phyloP scores from a whole-genome alignment of 2,329 filamentous ascomycete species.

The Colletotrichum ledebouriae region DNA sequence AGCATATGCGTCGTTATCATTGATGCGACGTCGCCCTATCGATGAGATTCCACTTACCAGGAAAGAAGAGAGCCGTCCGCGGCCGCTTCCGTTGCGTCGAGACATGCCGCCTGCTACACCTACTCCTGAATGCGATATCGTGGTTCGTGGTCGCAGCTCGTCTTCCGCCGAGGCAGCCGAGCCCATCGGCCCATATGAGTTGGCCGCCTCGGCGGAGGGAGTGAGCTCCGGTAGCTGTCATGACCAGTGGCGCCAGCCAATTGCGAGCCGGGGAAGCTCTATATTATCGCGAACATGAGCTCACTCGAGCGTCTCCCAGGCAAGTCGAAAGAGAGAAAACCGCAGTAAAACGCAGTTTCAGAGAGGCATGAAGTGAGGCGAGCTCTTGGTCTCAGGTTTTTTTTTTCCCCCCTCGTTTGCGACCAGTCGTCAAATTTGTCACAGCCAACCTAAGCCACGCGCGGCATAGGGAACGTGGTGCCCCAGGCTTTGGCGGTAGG shows the following conservation, averaged over 20 bases:
- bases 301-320: background rate
- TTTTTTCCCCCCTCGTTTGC: background rate
- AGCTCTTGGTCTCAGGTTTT: slow-evolving; percentile 17
- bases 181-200: slow-evolving; percentile 34
- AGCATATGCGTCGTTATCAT: slow-evolving; percentile 1
- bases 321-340: background rate
- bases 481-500: slow-evolving; percentile 12
- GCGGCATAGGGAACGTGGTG: slow-evolving; percentile 35
- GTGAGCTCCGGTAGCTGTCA: slow-evolving; percentile 41
- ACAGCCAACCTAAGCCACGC: slow-evolving; percentile 27
- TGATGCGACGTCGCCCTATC: background rate
- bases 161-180: slow-evolving; percentile 34
- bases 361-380: background rate
- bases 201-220: slow-evolving; percentile 33
- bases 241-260: slow-evolving; percentile 40
- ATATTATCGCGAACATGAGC: slow-evolving; percentile 40
- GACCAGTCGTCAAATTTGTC: slow-evolving; percentile 18
- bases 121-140: slow-evolving; percentile 43
- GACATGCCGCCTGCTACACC: slow-evolving; percentile 44
- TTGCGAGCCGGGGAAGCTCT: slow-evolving; percentile 40
- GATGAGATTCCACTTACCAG: slow-evolving; percentile 55
- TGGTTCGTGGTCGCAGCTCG: slow-evolving; percentile 23
- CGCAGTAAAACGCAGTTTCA: background rate
- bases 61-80: slow-evolving; percentile 72
- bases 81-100: slow-evolving; percentile 55